Conservation (phyloP, 2,329 filamentous ascomycete species). For the Aspergillus aculeatus region DNA sequence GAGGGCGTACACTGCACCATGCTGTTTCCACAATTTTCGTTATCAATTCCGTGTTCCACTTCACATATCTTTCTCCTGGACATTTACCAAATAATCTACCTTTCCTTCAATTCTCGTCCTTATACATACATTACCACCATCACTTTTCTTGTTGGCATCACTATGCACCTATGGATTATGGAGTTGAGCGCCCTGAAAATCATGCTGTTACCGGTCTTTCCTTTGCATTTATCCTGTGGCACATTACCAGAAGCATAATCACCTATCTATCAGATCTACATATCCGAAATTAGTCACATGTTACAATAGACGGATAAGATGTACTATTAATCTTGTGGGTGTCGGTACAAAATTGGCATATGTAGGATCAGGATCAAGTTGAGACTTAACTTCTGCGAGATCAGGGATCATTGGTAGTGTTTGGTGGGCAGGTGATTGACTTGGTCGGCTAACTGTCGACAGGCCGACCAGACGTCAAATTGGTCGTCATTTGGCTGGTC, state of each 20-base stretch:
- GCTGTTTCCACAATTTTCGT: background rate
- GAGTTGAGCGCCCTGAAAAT: conserved; percentile 8
- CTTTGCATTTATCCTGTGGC: background rate
- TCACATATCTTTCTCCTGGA: background rate
- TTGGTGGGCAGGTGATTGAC: too few relatives aligned
- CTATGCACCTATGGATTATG: conserved; percentile 1
- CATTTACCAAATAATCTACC: conserved; percentile 2
- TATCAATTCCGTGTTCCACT: background rate
- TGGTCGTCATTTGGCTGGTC: too few relatives aligned
- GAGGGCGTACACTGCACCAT: background rate
- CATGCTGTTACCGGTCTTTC: background rate
- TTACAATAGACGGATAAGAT: background rate
- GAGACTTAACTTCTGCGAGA: background rate
- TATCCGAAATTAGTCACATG: background rate
- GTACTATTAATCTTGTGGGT: background rate
- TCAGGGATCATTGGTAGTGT: too few relatives aligned
- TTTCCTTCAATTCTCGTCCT: conserved; percentile 2
- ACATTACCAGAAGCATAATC: background rate
- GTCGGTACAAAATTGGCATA: too few relatives aligned
- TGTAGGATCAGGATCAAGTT: background rate
- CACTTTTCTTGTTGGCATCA: background rate
- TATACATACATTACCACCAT: conserved; percentile 3
- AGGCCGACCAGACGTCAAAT: too few relatives aligned
- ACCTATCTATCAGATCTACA: background rate
- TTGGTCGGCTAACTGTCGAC: too few relatives aligned